A percentile compares a stretch with the other conserved stretches of the same genome.
phyloP scores from a whole-genome alignment of 2,329 filamentous ascomycete species.

The Aureobasidium melanogenum region DNA sequence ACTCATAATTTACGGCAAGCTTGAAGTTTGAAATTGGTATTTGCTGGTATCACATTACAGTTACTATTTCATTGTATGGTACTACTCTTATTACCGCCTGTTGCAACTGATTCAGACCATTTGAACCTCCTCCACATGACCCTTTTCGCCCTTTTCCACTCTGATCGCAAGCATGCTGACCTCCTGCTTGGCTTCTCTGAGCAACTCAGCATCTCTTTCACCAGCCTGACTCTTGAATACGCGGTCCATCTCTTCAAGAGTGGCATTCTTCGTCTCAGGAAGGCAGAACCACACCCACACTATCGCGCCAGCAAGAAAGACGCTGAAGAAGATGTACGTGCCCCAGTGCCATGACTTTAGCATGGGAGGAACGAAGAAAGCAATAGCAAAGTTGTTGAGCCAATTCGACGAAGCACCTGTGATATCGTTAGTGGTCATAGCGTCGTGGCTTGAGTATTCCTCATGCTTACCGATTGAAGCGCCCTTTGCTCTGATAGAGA shows the following conservation, averaged over 20 bases:
- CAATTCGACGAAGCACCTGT: constrained; percentile 48
- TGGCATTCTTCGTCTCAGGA: constrained; percentile 45
- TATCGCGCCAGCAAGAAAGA: constrained; percentile 55
- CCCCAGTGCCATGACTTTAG: constrained; percentile 56
- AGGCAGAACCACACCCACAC: constrained; percentile 43
- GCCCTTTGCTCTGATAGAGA: constrained; percentile 61
- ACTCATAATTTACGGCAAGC: background rate
- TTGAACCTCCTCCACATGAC: background rate
- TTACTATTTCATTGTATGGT: background rate
- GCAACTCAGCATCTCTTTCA: constrained; percentile 5
- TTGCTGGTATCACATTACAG: background rate
- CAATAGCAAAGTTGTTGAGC: constrained; percentile 23
- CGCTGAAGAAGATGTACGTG: constrained; percentile 62
- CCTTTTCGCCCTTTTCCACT: constrained; percentile 10
- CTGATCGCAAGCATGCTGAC: background rate
- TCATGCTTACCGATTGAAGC: constrained; percentile 54
- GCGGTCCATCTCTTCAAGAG: constrained; percentile 34
- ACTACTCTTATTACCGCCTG: background rate
- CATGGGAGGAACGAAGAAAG: constrained; percentile 45
- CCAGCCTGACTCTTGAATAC: constrained; percentile 19
- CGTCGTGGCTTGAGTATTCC: background rate
- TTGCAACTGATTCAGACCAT: background rate
- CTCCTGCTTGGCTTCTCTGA: constrained; percentile 6
- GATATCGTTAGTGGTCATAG: constrained; percentile 26
- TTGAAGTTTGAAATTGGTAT: background rate